Conservation (phyloP, 169 alveolate genomes). For the Cryptosporidium meleagridis region DNA sequence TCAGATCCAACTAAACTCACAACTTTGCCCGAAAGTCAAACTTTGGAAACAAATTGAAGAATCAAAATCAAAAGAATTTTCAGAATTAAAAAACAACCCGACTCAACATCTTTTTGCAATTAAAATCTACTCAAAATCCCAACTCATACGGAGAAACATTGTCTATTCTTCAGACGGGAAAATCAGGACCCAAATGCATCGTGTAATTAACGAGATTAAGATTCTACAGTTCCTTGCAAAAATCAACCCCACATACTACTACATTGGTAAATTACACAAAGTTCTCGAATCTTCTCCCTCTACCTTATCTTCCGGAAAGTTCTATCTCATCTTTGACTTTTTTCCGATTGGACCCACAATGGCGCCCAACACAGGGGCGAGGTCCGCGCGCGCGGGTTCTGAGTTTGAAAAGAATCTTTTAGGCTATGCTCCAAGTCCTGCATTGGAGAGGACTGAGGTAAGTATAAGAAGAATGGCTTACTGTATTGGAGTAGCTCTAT, state of each 20-base stretch:
- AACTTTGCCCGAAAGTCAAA: conserved; percentile 30
- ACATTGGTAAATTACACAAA: conserved; percentile 32
- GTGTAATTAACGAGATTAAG: conserved; percentile 52
- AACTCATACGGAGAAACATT: conserved; percentile 31
- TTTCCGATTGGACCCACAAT: conserved; percentile 49
- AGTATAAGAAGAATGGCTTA: conserved; percentile 6
- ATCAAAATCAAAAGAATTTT: not conserved
- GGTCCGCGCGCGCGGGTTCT: not conserved
- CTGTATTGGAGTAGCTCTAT: conserved; percentile 71
- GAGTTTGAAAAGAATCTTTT: not conserved
- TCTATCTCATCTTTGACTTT: conserved; percentile 49
- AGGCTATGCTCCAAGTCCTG: conserved; percentile 4
- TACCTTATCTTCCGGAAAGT: conserved; percentile 10
- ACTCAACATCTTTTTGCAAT: conserved; percentile 20
- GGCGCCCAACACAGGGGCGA: conserved; percentile 12
- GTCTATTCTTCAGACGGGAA: conserved; percentile 23
- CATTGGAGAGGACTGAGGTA: conserved; percentile 2
- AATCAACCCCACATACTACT: not conserved
- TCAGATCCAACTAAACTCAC: conserved; percentile 39
- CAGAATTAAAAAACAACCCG: not conserved
- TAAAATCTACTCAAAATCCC: conserved; percentile 49
- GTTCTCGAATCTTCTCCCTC: conserved; percentile 44
- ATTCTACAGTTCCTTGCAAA: conserved; percentile 26
- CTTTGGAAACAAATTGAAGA: conserved; percentile 16
- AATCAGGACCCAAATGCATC: conserved; percentile 55